Evolutionary conservation across 2,329 filamentous ascomycete genomes (phyloP).

Genomic region (Alternaria infectoria): DNA sequence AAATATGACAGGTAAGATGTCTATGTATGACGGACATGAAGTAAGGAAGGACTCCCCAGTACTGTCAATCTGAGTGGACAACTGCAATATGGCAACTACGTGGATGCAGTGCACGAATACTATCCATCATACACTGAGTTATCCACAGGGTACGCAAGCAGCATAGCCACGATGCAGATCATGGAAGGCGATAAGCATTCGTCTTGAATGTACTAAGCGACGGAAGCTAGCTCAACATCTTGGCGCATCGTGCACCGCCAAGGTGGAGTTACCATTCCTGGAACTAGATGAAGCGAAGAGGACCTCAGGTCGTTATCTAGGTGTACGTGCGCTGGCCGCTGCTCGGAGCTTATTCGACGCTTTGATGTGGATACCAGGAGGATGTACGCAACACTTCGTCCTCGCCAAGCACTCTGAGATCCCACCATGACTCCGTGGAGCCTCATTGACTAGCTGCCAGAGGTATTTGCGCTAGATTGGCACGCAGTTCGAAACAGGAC

Average conservation of each 20-base stretch:
- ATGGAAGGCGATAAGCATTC: slow-evolving; percentile 9
- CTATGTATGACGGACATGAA: background rate
- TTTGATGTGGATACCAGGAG: slow-evolving; percentile 39
- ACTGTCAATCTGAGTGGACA: background rate
- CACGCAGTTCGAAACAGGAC: slow-evolving; percentile 38
- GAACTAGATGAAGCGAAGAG: slow-evolving; percentile 27
- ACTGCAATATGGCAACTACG: background rate
- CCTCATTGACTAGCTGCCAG: slow-evolving; percentile 33
- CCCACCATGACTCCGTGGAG: slow-evolving; percentile 23
- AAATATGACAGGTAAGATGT: slow-evolving; percentile 3
- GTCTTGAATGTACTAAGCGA: slow-evolving; percentile 12
- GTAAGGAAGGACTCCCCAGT: background rate
- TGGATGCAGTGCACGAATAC: background rate
- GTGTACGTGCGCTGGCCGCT: slow-evolving; percentile 27
- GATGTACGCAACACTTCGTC: slow-evolving; percentile 38
- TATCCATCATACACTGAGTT: background rate
- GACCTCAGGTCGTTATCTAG: slow-evolving; percentile 25
- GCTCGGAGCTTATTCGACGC: slow-evolving; percentile 37
- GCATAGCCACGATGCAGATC: slow-evolving; percentile 10
- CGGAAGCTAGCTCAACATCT: slow-evolving; percentile 24
- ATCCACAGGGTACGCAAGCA: slow-evolving; percentile 9
- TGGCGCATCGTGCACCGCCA: slow-evolving; percentile 35
- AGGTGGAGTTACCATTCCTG: slow-evolving; percentile 18
- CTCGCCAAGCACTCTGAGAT: slow-evolving; percentile 38
- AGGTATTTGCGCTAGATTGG: slow-evolving; percentile 26